Conservation (phyloP, 352 stramenopile genomes). For the Phytophthora lateralis region DNA sequence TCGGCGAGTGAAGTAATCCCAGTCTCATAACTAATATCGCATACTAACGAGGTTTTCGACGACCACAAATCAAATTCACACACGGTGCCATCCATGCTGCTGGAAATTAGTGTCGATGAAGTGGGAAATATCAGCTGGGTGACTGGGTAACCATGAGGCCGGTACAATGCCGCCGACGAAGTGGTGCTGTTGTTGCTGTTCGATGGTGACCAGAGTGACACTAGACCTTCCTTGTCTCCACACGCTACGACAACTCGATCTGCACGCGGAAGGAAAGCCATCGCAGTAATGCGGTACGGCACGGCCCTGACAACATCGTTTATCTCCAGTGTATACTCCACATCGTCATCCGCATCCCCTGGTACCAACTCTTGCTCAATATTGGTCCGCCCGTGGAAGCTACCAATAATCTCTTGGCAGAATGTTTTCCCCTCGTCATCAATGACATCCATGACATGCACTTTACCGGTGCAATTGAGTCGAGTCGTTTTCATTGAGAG, state of each 20-base stretch:
- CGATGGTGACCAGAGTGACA: slow-evolving; percentile 33
- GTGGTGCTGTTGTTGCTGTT: neutral
- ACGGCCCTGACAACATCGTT: slow-evolving; percentile 62
- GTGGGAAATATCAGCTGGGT: slow-evolving; percentile 67
- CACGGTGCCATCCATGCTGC: slow-evolving; percentile 65
- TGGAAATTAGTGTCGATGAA: slow-evolving; percentile 54
- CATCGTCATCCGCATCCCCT: slow-evolving; percentile 5
- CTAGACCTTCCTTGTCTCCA: slow-evolving; percentile 74
- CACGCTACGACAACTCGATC: slow-evolving; percentile 60
- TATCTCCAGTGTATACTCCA: slow-evolving; percentile 49
- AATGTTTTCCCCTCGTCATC: slow-evolving; percentile 31
- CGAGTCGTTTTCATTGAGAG: neutral
- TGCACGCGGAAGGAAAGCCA: slow-evolving; percentile 66
- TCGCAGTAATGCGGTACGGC: slow-evolving; percentile 56
- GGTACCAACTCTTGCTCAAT: no score
- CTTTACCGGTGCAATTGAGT: neutral
- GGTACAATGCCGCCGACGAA: slow-evolving; percentile 36
- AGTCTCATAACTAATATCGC: slow-evolving; percentile 36
- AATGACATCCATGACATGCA: slow-evolving; percentile 15
- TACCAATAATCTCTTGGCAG: slow-evolving; percentile 23
- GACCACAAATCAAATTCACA: slow-evolving; percentile 60
- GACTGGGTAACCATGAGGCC: slow-evolving; percentile 53
- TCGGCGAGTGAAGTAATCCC: slow-evolving; percentile 56
- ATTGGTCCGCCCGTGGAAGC: neutral
- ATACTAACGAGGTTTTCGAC: slow-evolving; percentile 45